Percentiles rank a stretch among this genome's conserved stretches.
Evolutionary conservation across 805 yeast genomes (phyloP).

Genomic region (Lachancea thermotolerans): DNA sequence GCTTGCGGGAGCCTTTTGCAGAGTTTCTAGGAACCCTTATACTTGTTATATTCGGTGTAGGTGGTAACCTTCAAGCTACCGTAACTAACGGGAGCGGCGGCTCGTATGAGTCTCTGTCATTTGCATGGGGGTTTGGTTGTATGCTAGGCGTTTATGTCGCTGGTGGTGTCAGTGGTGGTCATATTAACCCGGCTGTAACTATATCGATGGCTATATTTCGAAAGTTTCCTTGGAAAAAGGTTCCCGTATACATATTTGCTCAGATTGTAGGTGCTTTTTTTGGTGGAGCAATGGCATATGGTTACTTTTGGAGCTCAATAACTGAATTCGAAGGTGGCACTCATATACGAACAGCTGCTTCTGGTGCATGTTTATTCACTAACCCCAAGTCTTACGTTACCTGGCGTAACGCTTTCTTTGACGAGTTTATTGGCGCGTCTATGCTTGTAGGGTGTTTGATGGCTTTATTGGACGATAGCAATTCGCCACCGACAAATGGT

Average conservation of each 20-base stretch:
- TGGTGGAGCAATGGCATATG: conserved; percentile 40
- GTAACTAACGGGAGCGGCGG: conserved; percentile 34
- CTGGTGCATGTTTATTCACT: conserved; percentile 41
- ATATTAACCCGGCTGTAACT: conserved; percentile 43
- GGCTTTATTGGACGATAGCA: conserved; percentile 39
- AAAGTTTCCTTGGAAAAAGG: conserved; percentile 42
- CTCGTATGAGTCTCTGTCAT: conserved; percentile 33
- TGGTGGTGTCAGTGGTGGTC: conserved; percentile 46
- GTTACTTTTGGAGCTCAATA: conserved; percentile 33
- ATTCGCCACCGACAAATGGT: conserved; percentile 34
- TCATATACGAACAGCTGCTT: conserved; percentile 14
- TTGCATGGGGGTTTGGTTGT: conserved; percentile 43
- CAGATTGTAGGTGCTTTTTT: conserved; percentile 40
- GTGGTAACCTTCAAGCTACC: conserved; percentile 18
- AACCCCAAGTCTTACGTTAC: conserved; percentile 33
- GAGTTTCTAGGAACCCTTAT: conserved; percentile 40
- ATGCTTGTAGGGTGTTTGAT: conserved; percentile 37
- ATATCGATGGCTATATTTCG: conserved; percentile 38
- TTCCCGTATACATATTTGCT: conserved; percentile 36
- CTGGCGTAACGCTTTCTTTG: conserved; percentile 36
- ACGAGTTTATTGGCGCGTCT: conserved; percentile 38
- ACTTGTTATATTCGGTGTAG: conserved; percentile 39
- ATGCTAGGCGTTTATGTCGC: conserved; percentile 40
- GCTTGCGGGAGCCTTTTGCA: conserved; percentile 36
- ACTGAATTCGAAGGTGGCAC: conserved; percentile 11